Evolutionary conservation across 1,284 basidiomycete species (phyloP), one percentile per base, ranked within the genome.

Genomic region (Ganoderma boninense): DNA sequence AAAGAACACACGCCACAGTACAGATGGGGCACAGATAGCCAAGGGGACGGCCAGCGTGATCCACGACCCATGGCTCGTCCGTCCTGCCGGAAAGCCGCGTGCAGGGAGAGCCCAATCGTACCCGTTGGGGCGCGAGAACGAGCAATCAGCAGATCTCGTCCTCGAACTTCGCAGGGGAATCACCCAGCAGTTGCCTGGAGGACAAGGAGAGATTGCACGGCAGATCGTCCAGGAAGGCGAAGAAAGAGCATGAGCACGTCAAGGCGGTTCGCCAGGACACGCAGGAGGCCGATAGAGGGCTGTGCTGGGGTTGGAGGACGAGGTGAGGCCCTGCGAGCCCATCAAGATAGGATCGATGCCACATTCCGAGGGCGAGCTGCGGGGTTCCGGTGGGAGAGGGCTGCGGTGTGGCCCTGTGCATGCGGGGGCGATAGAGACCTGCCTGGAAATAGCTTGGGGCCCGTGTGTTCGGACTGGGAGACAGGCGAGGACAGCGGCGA

Each of bases 311-410:
- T 23, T 40, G 43, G 60, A 43, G 52, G 67, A 60, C n/a, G 38
- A 44, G 44, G 49, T 38, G 38, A 43, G 46, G 46, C 46, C 7
- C n/a, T 20, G 46, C 11, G 38, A 10, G 60, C 40, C 66, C 63
- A 74, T 74, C 73, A 71, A 67, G 73, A 74, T 74, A 65, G 56
- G 63, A 72, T 72, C 73, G 73, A 74, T 74, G 68, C 67, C 59
- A 65, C 49, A 13, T 54, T 57, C 54, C 68, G 62, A 60, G 29
- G 60, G 62, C 40, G 54, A 44, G 59, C 59, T 44, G 40, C 60
- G 44, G 63, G 23, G 46, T 35, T 23, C 60, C 40, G 29, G 4
- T 62, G 60, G 40, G 60, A 62, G 43, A 62, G 60, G 23, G 49
- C 18, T 54, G 49, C 11, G 63, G 49, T 42, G 29, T 35, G 32